phyloP scores from a whole-genome alignment of 228 moss, liverwort and hornwort species.

The Sphagnum magellanicum region DNA sequence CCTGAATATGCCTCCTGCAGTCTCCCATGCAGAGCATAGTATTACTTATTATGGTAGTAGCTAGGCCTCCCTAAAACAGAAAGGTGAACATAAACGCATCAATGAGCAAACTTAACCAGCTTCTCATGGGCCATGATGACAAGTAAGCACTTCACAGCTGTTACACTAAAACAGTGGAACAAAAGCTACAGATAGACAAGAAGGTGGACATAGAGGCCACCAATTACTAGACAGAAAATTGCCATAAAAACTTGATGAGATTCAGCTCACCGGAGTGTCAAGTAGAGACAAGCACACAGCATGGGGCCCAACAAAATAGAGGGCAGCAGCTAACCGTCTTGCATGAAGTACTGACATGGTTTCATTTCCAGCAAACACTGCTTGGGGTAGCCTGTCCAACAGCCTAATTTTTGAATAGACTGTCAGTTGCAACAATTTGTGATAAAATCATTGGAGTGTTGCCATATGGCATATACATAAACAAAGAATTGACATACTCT shows the following conservation, averaged over 20 bases:
- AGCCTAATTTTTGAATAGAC: conserved; percentile 22
- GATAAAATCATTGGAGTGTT: not conserved
- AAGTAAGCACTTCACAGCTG: too few relatives aligned
- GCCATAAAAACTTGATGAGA: too few relatives aligned
- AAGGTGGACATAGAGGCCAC: not conserved
- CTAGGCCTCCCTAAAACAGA: not conserved
- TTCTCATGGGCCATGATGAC: too few relatives aligned
- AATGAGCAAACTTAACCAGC: too few relatives aligned
- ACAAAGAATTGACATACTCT: not conserved
- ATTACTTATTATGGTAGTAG: not conserved
- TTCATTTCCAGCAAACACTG: conserved; percentile 71
- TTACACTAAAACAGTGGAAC: too few relatives aligned
- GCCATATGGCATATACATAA: not conserved
- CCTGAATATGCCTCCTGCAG: conserved; percentile 52
- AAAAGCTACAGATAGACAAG: too few relatives aligned
- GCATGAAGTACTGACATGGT: conserved; percentile 73
- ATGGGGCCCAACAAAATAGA: conserved; percentile 77
- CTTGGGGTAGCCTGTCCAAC: conserved; percentile 73
- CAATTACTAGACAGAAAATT: not conserved
- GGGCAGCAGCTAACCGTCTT: conserved; percentile 72
- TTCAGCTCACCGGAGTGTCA: conserved; percentile 46
- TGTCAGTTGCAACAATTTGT: not conserved
- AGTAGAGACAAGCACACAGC: conserved; percentile 64
- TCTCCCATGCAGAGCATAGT: conserved; percentile 2
- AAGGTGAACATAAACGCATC: not conserved